Base-by-base conservation (phyloP, 2,329 filamentous ascomycete genomes). In the Fusarium sp. region DNA sequence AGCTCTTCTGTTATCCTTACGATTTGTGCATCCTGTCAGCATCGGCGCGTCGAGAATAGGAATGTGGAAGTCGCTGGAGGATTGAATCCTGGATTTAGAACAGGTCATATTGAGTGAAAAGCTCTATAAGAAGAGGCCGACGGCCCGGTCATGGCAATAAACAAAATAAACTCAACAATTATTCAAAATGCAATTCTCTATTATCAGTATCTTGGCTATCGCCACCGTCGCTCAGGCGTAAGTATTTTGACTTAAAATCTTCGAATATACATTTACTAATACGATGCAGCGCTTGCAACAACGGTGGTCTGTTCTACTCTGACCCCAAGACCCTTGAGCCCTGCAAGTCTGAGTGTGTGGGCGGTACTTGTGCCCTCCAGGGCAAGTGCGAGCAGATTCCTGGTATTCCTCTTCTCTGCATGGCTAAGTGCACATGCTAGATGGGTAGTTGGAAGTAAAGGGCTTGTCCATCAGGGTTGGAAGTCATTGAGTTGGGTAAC, bases 321-420 rank as follows among this genome's bases (percentile, higher is more conserved):
- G 62, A 66, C 20, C 61, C 34, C 18, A 66, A 66, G 43, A 66
- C 62, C 16, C 62, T 66, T 1, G 63, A 66, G 55, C 63, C 63
- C 1, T 66, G 63, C 62, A 66, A 61, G 11, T 66, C 63, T 0
- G 30, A 10, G 1, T 66, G 63, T 14, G 47, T 27, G 14, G 63
- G 63, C 0, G 63, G 63, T 9, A 66, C 62, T 27, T 66, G 63
- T 1, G 24, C 63, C 2, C 16, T 66, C 11, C 12, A 29, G 3
- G 34, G 43, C 3, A n/a, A 1, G 2, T 66, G 63, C 4, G 34
- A 16, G 1, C 15, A 27, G 3, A 9, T 32, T 8, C 63, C 63
- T 5, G 20, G 44, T 3, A 0, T 66, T 18, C 61, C 63, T 20
- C 24, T 40, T 10, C 60, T 53, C 20, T 45, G 45, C 63, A 15